phyloP scores from a whole-genome alignment of 495 filamentous ascomycete genomes.

The Astrothelium macrocarpum region DNA sequence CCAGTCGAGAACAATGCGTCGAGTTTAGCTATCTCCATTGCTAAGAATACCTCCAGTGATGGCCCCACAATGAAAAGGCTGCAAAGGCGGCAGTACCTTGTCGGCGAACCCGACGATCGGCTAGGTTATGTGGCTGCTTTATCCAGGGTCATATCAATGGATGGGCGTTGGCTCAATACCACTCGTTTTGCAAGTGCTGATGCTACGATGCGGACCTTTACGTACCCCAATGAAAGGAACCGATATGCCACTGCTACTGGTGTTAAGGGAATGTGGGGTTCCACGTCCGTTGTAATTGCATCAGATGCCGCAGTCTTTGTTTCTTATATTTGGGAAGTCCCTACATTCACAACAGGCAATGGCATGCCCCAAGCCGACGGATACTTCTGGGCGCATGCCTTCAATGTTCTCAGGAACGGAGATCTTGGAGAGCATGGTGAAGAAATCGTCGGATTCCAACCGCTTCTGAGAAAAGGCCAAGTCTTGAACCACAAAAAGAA shows the following conservation, averaged over 20 bases:
- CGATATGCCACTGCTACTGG: neutral
- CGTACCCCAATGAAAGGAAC: neutral
- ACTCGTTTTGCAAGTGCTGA: neutral
- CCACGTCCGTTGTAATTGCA: conserved; percentile 2
- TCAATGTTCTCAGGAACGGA: neutral
- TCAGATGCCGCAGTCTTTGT: neutral
- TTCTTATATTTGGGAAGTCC: neutral
- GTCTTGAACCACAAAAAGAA: neutral
- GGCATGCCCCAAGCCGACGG: neutral
- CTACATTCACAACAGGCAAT: neutral
- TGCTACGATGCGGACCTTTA: neutral
- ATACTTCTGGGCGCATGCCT: neutral
- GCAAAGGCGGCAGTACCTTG: neutral
- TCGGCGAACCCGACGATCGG: neutral
- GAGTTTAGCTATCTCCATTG: neutral
- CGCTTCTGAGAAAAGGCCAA: neutral
- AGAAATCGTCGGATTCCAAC: neutral
- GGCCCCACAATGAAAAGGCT: neutral
- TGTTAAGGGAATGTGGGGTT: neutral
- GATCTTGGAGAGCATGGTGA: neutral
- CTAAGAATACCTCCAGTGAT: neutral
- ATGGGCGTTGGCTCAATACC: neutral
- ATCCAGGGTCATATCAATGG: neutral
- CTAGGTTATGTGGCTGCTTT: neutral
- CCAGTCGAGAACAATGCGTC: neutral